Conservation (phyloP, 192 early-diverging fungal species). For the Coemansia sp. region DNA sequence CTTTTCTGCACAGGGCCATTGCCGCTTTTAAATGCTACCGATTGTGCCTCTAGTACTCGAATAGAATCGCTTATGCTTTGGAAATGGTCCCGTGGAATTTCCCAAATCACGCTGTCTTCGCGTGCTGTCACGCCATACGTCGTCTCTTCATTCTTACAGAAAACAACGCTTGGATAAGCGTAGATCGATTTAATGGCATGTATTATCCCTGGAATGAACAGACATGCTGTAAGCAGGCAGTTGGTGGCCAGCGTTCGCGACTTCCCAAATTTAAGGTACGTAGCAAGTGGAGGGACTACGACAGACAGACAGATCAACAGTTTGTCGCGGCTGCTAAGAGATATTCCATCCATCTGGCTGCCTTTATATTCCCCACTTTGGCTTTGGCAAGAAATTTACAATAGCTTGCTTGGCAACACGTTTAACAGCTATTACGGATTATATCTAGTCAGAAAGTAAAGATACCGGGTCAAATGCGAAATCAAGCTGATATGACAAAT, state of each 20-base stretch:
- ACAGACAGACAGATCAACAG: slow-evolving; percentile 30
- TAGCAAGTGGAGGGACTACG: slow-evolving; percentile 29
- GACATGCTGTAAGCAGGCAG: slow-evolving; percentile 32
- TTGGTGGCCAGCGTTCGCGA: slow-evolving; percentile 36
- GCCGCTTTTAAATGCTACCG: slow-evolving; percentile 13
- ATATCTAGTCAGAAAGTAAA: no score
- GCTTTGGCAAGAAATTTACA: no score
- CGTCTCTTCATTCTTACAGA: slow-evolving; percentile 20
- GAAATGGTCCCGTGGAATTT: slow-evolving; percentile 38
- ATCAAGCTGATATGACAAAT: no score
- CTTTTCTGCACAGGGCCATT: slow-evolving; percentile 15
- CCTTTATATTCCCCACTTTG: neutral
- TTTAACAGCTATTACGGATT: neutral
- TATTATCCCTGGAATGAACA: slow-evolving; percentile 33
- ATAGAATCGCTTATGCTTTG: slow-evolving; percentile 39
- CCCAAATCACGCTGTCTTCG: slow-evolving; percentile 46
- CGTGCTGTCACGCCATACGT: slow-evolving; percentile 15
- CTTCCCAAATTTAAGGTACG: slow-evolving; percentile 42
- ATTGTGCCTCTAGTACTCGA: slow-evolving; percentile 29
- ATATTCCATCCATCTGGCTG: slow-evolving; percentile 33
- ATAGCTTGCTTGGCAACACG: neutral
- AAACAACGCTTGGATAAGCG: slow-evolving; percentile 44
- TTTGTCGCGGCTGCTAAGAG: slow-evolving; percentile 37
- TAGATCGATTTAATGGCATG: slow-evolving; percentile 38
- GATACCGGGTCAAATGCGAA: no score